phyloP scores from a whole-genome alignment of 2,329 filamentous ascomycete genomes.

The Allantophomopsis lycopodina region DNA sequence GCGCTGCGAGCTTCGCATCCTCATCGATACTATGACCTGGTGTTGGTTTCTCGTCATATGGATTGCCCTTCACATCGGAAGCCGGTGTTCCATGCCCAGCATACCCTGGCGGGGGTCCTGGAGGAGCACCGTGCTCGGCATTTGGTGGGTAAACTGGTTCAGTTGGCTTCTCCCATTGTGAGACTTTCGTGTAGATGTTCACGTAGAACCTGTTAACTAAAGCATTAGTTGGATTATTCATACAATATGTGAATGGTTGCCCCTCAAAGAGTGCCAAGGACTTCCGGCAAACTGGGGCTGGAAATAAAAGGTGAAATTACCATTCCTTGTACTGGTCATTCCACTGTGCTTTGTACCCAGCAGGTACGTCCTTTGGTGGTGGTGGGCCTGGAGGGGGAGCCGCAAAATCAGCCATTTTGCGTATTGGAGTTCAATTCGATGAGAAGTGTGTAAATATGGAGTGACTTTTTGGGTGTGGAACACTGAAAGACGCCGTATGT shows the following conservation, averaged over 20 bases:
- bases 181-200: slow-evolving; percentile 75
- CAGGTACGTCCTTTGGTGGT: slow-evolving; percentile 31
- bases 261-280: no score
- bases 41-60: slow-evolving; percentile 34
- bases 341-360: slow-evolving; percentile 72
- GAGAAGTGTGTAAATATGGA: no score
- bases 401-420: slow-evolving; percentile 37
- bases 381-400: slow-evolving; percentile 36
- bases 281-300: no score
- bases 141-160: slow-evolving; percentile 49
- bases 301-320: slow-evolving; percentile 23
- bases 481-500: no score
- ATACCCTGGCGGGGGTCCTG: slow-evolving; percentile 59
- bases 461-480: no score
- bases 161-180: slow-evolving; percentile 80
- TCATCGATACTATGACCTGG: slow-evolving; percentile 27
- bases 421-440: no score
- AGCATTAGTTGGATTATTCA: background rate
- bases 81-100: slow-evolving; percentile 25
- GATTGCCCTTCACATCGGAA: slow-evolving; percentile 53
- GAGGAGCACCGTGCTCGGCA: slow-evolving; percentile 26
- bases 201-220: slow-evolving; percentile 62
- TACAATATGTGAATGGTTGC: no score
- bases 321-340: slow-evolving; percentile 85
- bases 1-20: slow-evolving; percentile 62